Percentiles rank a stretch among this genome's conserved stretches.
Evolutionary conservation across 768 basidiomycete species (phyloP).

Genomic region (Suillus sp.): DNA sequence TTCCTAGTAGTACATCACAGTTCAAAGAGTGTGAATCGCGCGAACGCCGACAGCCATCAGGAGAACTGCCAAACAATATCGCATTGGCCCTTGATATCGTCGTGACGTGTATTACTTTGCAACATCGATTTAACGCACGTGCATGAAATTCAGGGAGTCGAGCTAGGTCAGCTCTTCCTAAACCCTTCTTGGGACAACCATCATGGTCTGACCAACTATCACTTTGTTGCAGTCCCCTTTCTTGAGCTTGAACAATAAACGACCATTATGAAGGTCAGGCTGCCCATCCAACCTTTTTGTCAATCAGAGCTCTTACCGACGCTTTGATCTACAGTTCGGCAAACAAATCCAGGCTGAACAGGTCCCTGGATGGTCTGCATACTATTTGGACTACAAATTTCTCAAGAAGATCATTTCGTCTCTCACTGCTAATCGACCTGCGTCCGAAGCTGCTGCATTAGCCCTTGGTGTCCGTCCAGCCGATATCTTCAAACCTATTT

Average conservation of each 20-base stretch:
- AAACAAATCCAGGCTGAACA: constrained; percentile 97
- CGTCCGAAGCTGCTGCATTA: constrained; percentile 85
- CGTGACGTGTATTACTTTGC: not conserved
- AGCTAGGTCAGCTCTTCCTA: not conserved
- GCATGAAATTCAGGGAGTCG: constrained; percentile 32
- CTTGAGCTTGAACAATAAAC: constrained; percentile 13
- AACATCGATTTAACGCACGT: constrained; percentile 44
- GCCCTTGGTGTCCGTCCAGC: constrained; percentile 79
- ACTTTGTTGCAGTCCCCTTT: constrained; percentile 15
- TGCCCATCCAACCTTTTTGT: constrained; percentile 4
- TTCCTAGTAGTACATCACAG: not conserved
- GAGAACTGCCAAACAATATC: not conserved
- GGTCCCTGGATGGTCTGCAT: constrained; percentile 93
- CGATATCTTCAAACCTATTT: constrained; percentile 41
- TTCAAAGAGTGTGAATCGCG: not conserved
- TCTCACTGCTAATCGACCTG: constrained; percentile 84
- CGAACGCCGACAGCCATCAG: not conserved
- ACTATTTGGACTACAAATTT: constrained; percentile 98
- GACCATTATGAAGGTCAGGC: constrained; percentile 35
- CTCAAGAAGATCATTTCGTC: constrained; percentile 99
- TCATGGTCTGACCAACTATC: constrained; percentile 30
- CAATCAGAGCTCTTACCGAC: constrained; percentile 5
- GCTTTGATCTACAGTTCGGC: constrained; percentile 70
- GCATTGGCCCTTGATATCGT: not conserved
- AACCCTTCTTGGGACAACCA: constrained; percentile 22